Base-by-base conservation (phyloP, 176 grass and related monocot species). In the Thalia dealbata region DNA sequence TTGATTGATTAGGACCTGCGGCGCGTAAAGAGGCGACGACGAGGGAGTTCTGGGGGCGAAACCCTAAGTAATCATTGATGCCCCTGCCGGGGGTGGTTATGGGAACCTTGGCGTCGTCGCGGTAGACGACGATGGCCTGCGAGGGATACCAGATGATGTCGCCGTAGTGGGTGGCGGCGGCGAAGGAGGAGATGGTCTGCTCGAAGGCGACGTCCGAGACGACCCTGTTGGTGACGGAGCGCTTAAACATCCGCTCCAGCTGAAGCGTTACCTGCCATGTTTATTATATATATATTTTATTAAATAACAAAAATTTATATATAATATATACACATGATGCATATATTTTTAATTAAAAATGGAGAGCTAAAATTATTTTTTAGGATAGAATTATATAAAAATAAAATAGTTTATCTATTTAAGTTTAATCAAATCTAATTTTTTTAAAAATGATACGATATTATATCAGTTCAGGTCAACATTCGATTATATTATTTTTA, bases 241-340 rank as follows among this genome's bases (percentile, higher is more conserved):
- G 85, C 77, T 92, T 92, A 80, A 92, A 92, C 74, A 92, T 79
- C 10, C 85, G 89, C 22, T 92, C 76, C 10, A 92, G 74, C 48
- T 79, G 76, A 25, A 91, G 78, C 6, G 89, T 91, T 1, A 91
- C 85, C 89, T 91, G 52, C 63, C n/a, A n/a, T n/a, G n/a, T n/a
- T n/a, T n/a, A n/a, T n/a, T n/a, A n/a, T n/a, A n/a, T n/a, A n/a
- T n/a, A n/a, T n/a, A n/a, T n/a, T n/a, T n/a, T n/a, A n/a, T n/a
- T n/a, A n/a, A n/a, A n/a, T n/a, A n/a, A n/a, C n/a, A n/a, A n/a
- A n/a, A n/a, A n/a, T n/a, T n/a, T n/a, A n/a, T n/a, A n/a, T n/a
- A n/a, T n/a, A n/a, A n/a, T n/a, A n/a, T n/a, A n/a, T n/a, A n/a
- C n/a, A n/a, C n/a, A n/a, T n/a, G n/a, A n/a, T n/a, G n/a, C n/a